A percentile compares a stretch with the other conserved stretches of the same genome.
These are phyloP conservation scores for Taxawa tesnikishii DNA, from an alignment of 2,329 filamentous ascomycete genomes.

Conservation along the genomic window DNA sequence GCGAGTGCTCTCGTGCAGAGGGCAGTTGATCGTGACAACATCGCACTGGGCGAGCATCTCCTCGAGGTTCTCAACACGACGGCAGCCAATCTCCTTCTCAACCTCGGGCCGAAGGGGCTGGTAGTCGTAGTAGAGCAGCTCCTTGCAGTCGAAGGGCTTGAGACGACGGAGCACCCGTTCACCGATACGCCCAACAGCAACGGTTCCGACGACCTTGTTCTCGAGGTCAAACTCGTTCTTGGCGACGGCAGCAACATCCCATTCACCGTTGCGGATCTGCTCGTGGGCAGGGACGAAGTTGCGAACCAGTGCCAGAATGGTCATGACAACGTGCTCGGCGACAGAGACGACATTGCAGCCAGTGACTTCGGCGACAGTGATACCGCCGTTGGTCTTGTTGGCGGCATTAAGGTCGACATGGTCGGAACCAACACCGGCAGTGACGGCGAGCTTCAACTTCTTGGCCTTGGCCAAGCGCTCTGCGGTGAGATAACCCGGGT, in stretches of 20 bases:
- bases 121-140: slow-evolving; percentile 99
- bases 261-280: slow-evolving; percentile 77
- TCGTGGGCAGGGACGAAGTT: slow-evolving; percentile 99
- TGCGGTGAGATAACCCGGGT: slow-evolving; percentile 92
- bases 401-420: slow-evolving; percentile 94
- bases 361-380: slow-evolving; percentile 96
- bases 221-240: slow-evolving; percentile 99
- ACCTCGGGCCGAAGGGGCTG: slow-evolving; percentile 76
- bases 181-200: slow-evolving; percentile 93
- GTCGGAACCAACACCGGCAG: slow-evolving; percentile 95
- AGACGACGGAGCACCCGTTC: slow-evolving; percentile 94
- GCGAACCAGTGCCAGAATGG: slow-evolving; percentile 86
- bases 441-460: slow-evolving; percentile 96
- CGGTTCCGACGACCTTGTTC: slow-evolving; percentile 93
- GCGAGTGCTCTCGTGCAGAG: slow-evolving; percentile 92
- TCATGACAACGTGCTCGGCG: slow-evolving; percentile 98
- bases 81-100: slow-evolving; percentile 92
- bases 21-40: slow-evolving; percentile 98
- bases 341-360: slow-evolving; percentile 98
- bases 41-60: slow-evolving; percentile 92
- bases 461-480: slow-evolving; percentile 96
- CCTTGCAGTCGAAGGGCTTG: slow-evolving; percentile 98
- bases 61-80: slow-evolving; percentile 78
- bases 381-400: slow-evolving; percentile 95
- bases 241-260: slow-evolving; percentile 89